phyloP scores from a whole-genome alignment of 768 basidiomycete genomes.

The Leucocoprinus leucothites region DNA sequence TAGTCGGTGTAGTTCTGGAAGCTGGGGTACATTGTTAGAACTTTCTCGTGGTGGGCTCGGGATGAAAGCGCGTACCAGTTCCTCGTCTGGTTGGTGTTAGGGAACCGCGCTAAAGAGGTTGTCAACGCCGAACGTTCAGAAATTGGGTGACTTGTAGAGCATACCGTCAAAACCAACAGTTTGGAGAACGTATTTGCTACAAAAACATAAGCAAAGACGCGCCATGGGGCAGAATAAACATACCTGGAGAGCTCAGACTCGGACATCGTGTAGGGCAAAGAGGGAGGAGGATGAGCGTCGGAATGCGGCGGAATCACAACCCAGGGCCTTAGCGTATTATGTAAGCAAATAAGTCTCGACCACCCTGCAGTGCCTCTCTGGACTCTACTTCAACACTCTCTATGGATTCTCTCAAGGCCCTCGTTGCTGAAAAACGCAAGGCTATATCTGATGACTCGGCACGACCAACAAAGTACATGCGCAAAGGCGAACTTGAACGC shows the following conservation, averaged over 20 bases:
- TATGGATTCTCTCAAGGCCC: constrained; percentile 92
- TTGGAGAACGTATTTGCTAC: constrained; percentile 84
- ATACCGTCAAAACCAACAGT: constrained; percentile 93
- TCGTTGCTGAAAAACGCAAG: constrained; percentile 88
- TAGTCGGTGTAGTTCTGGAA: constrained; percentile 98
- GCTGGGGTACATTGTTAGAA: constrained; percentile 34
- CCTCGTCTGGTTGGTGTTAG: constrained; percentile 90
- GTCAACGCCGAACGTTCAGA: neutral
- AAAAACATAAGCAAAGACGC: constrained; percentile 7
- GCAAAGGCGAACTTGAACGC: constrained; percentile 85
- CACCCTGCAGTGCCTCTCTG: constrained; percentile 8
- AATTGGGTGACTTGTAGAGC: constrained; percentile 17
- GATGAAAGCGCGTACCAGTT: constrained; percentile 73
- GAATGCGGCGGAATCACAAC: constrained; percentile 37
- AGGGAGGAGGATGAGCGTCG: constrained; percentile 21
- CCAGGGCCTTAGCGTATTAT: constrained; percentile 27
- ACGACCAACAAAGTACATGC: constrained; percentile 85
- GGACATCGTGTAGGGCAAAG: constrained; percentile 1
- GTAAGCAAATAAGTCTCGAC: constrained; percentile 26
- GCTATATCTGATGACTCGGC: constrained; percentile 47
- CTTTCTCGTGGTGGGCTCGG: neutral
- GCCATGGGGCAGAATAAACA: neutral
- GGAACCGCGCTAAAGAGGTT: constrained; percentile 69
- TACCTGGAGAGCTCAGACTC: constrained; percentile 53
- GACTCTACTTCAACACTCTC: too few relatives aligned